A percentile compares a stretch with the other conserved stretches of the same genome.
These are phyloP conservation scores for Claviceps cyperi DNA, from an alignment of 2,329 filamentous ascomycete genomes.

Conservation along the genomic window DNA sequence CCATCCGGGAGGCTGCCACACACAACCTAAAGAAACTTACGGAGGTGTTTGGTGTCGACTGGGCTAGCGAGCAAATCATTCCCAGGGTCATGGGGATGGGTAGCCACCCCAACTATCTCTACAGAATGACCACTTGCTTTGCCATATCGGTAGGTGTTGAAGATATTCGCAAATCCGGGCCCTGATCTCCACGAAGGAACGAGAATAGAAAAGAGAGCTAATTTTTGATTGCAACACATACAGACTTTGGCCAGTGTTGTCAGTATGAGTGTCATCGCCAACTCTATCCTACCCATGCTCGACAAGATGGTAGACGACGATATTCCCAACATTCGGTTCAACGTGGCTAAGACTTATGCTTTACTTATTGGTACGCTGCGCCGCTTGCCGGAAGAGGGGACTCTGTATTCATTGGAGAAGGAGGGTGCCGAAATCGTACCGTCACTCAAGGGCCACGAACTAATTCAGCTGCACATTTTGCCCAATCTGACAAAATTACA, in stretches of 20 bases:
- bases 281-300: constrained; percentile 89
- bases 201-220: neutral
- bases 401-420: constrained; percentile 74
- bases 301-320: constrained; percentile 87
- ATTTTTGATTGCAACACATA: neutral
- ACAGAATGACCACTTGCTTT: constrained; percentile 99
- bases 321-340: constrained; percentile 98
- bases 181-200: neutral
- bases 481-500: constrained; percentile 90
- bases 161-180: neutral
- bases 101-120: constrained; percentile 94
- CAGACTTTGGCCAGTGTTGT: constrained; percentile 90
- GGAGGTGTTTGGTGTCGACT: constrained; percentile 95
- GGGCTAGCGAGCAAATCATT: constrained; percentile 93
- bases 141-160: constrained; percentile 72
- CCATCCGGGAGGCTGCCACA: constrained; percentile 91
- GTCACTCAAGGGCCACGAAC: constrained; percentile 58
- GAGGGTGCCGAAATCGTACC: constrained; percentile 46
- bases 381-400: constrained; percentile 77
- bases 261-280: constrained; percentile 81
- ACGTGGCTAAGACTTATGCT: constrained; percentile 94
- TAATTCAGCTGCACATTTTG: constrained; percentile 75
- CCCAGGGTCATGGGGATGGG: constrained; percentile 99
- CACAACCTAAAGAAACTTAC: constrained; percentile 97
- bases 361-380: constrained; percentile 84